Evolutionary conservation across 768 basidiomycete genomes (phyloP).

Genomic region (Trametes elegans): DNA sequence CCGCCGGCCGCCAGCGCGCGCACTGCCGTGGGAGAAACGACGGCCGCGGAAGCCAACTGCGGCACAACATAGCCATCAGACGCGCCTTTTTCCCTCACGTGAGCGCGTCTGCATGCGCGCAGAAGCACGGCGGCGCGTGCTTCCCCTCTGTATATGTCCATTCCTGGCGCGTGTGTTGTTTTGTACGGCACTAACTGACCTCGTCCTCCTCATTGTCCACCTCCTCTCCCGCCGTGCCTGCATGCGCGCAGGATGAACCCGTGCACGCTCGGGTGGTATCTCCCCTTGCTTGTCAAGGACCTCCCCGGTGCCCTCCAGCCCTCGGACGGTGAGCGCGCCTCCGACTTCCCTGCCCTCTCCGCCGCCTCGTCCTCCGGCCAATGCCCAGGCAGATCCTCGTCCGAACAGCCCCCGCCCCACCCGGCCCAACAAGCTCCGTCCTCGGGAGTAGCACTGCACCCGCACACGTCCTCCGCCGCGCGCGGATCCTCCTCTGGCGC

Average conservation of each 20-base stretch:
- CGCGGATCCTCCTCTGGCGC: background rate
- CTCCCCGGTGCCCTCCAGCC: slow-evolving; percentile 66
- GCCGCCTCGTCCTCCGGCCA: background rate
- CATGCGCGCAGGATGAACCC: slow-evolving; percentile 78
- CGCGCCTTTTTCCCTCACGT: slow-evolving; percentile 8
- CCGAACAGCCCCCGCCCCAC: background rate
- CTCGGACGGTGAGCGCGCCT: slow-evolving; percentile 32
- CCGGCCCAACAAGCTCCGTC: background rate
- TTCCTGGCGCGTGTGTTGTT: background rate
- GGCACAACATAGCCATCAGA: too few relatives aligned
- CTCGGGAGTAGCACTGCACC: background rate
- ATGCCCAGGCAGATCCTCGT: background rate
- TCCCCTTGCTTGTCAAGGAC: slow-evolving; percentile 77
- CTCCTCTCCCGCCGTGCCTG: background rate
- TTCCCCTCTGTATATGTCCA: background rate
- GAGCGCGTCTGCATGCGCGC: background rate
- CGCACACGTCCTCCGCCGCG: background rate
- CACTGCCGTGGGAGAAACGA: too few relatives aligned
- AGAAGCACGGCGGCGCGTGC: background rate
- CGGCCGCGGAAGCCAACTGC: too few relatives aligned
- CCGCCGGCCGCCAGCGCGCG: too few relatives aligned
- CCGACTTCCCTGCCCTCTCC: slow-evolving; percentile 9
- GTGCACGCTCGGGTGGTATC: slow-evolving; percentile 93
- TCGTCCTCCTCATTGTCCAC: background rate
- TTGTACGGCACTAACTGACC: background rate